Percentiles rank a stretch among this genome's conserved stretches.
Evolutionary conservation across 2,329 filamentous ascomycete species (phyloP).

Genomic region (Cercospora canescens): DNA sequence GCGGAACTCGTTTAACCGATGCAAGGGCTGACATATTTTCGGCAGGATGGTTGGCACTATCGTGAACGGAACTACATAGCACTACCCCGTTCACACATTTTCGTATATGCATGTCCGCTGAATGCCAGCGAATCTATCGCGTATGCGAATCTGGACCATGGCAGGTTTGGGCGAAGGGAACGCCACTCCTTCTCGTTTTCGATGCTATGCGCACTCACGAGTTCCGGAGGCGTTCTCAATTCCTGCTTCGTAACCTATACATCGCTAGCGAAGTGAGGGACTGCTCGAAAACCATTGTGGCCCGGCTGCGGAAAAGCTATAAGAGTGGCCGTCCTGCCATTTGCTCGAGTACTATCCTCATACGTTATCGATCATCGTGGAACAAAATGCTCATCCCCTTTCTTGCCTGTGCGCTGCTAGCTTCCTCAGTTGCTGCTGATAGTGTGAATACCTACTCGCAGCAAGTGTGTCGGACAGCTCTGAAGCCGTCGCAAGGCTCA

Average conservation of each 20-base stretch:
- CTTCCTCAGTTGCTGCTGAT: not conserved
- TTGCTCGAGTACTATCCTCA: not conserved
- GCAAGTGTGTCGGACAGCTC: not conserved
- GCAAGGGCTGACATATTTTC: not conserved
- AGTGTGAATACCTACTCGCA: constrained; percentile 3
- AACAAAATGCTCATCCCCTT: not conserved
- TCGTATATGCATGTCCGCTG: not conserved
- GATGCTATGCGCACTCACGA: not conserved
- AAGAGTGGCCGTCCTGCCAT: not conserved
- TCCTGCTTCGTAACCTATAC: not conserved
- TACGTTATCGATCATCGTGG: not conserved
- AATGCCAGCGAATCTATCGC: not conserved
- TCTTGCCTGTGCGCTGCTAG: not conserved
- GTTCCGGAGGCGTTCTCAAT: not conserved
- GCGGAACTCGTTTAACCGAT: not conserved
- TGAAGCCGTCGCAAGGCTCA: not conserved
- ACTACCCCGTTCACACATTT: not conserved
- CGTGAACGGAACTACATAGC: not conserved
- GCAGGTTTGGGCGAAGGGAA: not conserved
- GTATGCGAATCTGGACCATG: not conserved
- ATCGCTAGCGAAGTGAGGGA: not conserved
- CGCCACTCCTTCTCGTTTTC: not conserved
- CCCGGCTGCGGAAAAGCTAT: not conserved
- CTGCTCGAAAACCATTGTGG: not conserved
- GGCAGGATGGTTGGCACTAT: not conserved